Evolutionary conservation across 192 early-diverging fungal genomes (phyloP).

Genomic region (Backusella westeae): DNA sequence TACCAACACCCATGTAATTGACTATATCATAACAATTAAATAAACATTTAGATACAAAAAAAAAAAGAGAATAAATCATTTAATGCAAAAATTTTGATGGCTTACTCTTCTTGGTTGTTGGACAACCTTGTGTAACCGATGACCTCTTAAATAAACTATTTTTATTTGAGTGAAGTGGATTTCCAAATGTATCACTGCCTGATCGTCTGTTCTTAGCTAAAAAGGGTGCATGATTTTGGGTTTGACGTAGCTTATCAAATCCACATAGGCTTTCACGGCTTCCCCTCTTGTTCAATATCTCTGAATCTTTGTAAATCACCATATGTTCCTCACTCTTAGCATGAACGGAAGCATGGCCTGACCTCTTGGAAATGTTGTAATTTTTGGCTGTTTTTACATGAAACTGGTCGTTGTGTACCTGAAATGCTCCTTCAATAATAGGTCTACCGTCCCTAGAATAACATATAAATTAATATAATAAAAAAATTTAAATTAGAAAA

Average conservation of each 20-base stretch:
- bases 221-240: background rate
- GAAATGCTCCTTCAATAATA: constrained; percentile 59
- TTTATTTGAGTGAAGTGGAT: background rate
- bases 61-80: background rate
- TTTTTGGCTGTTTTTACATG: constrained; percentile 52
- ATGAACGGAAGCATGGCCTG: constrained; percentile 40
- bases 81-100: background rate
- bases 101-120: constrained; percentile 19
- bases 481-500: background rate
- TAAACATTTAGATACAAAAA: background rate
- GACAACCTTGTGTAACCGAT: background rate
- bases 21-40: constrained; percentile 14
- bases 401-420: constrained; percentile 46
- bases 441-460: constrained; percentile 24
- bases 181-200: background rate
- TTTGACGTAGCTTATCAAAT: constrained; percentile 6
- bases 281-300: background rate
- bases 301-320: constrained; percentile 28
- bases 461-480: background rate
- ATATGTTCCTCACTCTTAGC: background rate
- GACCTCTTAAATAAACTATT: background rate
- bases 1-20: constrained; percentile 39
- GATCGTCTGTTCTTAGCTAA: background rate
- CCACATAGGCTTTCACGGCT: constrained; percentile 10
- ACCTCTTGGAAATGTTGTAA: constrained; percentile 49